Conservation (phyloP, 2,329 filamentous ascomycete genomes). For the Fusarium paranaense region DNA sequence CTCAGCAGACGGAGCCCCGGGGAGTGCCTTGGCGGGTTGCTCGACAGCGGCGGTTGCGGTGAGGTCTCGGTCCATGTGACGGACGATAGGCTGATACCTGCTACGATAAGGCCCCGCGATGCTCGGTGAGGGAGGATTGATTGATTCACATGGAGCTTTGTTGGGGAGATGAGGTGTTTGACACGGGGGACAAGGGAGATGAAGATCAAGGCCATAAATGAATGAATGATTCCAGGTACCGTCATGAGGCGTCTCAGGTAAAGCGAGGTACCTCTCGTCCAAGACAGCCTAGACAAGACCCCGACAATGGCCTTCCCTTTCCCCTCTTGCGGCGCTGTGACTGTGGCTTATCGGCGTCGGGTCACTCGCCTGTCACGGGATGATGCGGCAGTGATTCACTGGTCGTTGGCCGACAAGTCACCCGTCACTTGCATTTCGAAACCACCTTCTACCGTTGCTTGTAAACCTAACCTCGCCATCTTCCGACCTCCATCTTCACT, state of each 20-base stretch:
- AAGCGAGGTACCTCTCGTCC: conserved; percentile 25
- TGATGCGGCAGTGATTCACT: conserved; percentile 49
- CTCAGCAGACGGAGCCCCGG: neutral
- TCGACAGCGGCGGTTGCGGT: conserved; percentile 16
- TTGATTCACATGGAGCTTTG: conserved; percentile 2
- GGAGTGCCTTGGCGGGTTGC: conserved; percentile 26
- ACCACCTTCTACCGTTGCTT: conserved; percentile 29
- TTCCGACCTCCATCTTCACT: conserved; percentile 28
- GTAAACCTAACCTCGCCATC: conserved; percentile 18
- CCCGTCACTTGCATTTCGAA: conserved; percentile 39
- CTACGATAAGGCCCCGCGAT: conserved; percentile 39
- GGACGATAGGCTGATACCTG: conserved; percentile 34
- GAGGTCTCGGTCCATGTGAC: conserved; percentile 5
- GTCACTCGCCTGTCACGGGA: conserved; percentile 44
- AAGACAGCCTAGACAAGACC: neutral
- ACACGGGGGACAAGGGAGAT: conserved; percentile 6
- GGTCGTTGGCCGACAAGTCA: conserved; percentile 41
- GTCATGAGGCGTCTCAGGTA: conserved; percentile 12
- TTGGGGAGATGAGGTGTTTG: conserved; percentile 12
- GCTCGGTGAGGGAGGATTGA: conserved; percentile 23
- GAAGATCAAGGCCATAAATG: neutral
- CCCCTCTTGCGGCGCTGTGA: conserved; percentile 8
- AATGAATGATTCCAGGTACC: conserved; percentile 15
- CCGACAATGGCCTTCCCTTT: neutral
- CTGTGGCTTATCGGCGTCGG: conserved; percentile 45